phyloP scores from a whole-genome alignment of 2,329 filamentous ascomycete species.

The Fusarium oligoseptatum region DNA sequence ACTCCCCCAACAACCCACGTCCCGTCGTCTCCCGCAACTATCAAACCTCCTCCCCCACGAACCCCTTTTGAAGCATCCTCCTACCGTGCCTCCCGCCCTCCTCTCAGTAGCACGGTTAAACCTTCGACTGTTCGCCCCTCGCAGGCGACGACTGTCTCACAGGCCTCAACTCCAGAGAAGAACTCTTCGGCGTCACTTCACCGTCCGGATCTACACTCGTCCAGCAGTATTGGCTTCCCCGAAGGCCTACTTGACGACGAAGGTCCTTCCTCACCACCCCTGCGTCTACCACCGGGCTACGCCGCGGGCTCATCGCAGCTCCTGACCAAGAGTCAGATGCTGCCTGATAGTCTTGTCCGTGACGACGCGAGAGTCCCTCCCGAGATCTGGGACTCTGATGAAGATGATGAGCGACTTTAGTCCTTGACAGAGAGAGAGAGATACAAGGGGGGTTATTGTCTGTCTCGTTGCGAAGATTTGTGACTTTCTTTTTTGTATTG shows the following conservation, averaged over 20 bases:
- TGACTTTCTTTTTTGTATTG: background rate
- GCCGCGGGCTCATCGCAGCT: constrained; percentile 59
- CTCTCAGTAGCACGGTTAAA: constrained; percentile 24
- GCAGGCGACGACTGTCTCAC: constrained; percentile 56
- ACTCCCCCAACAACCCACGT: constrained; percentile 32
- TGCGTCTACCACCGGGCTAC: constrained; percentile 24
- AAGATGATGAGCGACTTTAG: constrained; percentile 40
- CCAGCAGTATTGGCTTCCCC: constrained; percentile 45
- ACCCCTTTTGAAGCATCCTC: constrained; percentile 28
- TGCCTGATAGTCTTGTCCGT: constrained; percentile 61
- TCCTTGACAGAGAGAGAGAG: background rate
- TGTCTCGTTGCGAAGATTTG: background rate
- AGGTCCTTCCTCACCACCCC: constrained; percentile 24
- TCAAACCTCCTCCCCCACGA: constrained; percentile 35
- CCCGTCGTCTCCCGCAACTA: constrained; percentile 23
- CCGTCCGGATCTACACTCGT: constrained; percentile 34
- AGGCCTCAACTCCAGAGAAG: constrained; percentile 51
- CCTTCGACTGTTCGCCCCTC: constrained; percentile 44
- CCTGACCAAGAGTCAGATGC: constrained; percentile 64
- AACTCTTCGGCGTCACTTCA: constrained; percentile 19
- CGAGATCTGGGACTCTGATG: constrained; percentile 56
- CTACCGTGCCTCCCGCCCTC: constrained; percentile 35
- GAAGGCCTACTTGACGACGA: constrained; percentile 39
- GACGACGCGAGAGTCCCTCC: constrained; percentile 51
- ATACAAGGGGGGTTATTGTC: background rate